phyloP scores from a whole-genome alignment of 108 stramenopile genomes.

The Seminavis robusta region DNA sequence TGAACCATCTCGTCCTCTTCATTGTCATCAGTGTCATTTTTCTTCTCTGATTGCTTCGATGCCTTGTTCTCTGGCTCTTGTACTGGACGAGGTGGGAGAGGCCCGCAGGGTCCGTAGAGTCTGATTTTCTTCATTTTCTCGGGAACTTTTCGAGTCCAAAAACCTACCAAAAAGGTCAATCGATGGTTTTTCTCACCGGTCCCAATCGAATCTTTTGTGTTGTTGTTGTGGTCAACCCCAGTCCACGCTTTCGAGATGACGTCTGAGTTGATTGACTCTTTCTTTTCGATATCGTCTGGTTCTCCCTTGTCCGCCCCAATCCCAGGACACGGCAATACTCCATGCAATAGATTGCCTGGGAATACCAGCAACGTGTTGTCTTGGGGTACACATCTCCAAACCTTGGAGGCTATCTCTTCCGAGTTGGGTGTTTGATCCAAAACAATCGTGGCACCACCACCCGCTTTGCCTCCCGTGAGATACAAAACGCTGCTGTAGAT shows the following conservation, averaged over 20 bases:
- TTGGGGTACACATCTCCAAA: slow-evolving; percentile 48
- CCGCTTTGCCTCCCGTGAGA: slow-evolving; percentile 51
- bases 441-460: slow-evolving; percentile 74
- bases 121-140: slow-evolving; percentile 59
- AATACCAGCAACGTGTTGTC: slow-evolving; percentile 72
- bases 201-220: not conserved
- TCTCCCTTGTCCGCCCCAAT: not conserved
- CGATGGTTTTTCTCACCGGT: slow-evolving; percentile 18
- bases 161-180: slow-evolving; percentile 85
- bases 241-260: not conserved
- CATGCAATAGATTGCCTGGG: slow-evolving; percentile 81
- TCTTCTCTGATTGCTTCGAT: slow-evolving; percentile 20
- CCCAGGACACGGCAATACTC: slow-evolving; percentile 81
- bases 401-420: slow-evolving; percentile 35
- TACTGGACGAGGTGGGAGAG: slow-evolving; percentile 59
- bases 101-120: slow-evolving; percentile 84
- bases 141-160: slow-evolving; percentile 81
- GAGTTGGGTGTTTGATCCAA: slow-evolving; percentile 79
- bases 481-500: slow-evolving; percentile 74
- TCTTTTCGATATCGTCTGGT: not conserved
- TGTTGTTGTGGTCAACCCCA: not conserved
- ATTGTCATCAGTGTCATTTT: not conserved
- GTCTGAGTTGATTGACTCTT: not conserved
- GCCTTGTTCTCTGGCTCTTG: slow-evolving; percentile 68
- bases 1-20: not conserved